Evolutionary conservation across 805 yeast species (phyloP), one percentile per base, ranked within the genome.

Genomic region (Cyberlindnera misumaiensis): DNA sequence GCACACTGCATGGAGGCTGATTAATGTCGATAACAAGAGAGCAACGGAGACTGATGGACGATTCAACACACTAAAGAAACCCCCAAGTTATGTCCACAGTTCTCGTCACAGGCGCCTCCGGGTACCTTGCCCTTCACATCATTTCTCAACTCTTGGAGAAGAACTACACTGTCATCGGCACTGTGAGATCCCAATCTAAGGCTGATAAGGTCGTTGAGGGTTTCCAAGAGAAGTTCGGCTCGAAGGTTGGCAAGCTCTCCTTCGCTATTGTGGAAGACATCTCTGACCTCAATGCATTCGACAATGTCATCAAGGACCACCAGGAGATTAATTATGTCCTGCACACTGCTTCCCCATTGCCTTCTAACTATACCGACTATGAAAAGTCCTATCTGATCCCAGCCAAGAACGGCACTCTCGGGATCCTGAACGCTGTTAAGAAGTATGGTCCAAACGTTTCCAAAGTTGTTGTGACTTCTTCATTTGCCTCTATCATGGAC

Each of bases 271-370:
- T 76, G 16, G 51, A 58, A 4, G 81, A 75, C 46, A 66, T 77
- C 35, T 63, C 64, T 7, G 55, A 57, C 10, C 59, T 49, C 11
- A 62, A 62, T 12, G 73, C 76, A 0, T 72, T 73, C 43, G 70
- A 69, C 38, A 54, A 54, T 5, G 66, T 68, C 1, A 62, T 77
- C 47, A 55, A 66, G 47, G 60, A 59, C 10, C 67, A 70, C 28
- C 70, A 70, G 26, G 80, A 76, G 32, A 68, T 76, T 39, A 60
- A 62, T 10, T 72, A 68, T 24, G 77, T 79, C 33, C 47, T 77
- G 29, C 85, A 78, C 55, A 68, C 79, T 11, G 84, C 84, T 3
- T 70, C 80, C n/a, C 83, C 84, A 10, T 71, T 72, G 52, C 60
- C 66, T 20, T 69, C 66, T 52, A 63, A 67, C 10, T 58, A 64